Percentiles rank a stretch among this genome's conserved stretches.
These are phyloP conservation scores for Coemansia sp. DNA, from an alignment of 192 early-diverging fungal species.

Conservation along the genomic window DNA sequence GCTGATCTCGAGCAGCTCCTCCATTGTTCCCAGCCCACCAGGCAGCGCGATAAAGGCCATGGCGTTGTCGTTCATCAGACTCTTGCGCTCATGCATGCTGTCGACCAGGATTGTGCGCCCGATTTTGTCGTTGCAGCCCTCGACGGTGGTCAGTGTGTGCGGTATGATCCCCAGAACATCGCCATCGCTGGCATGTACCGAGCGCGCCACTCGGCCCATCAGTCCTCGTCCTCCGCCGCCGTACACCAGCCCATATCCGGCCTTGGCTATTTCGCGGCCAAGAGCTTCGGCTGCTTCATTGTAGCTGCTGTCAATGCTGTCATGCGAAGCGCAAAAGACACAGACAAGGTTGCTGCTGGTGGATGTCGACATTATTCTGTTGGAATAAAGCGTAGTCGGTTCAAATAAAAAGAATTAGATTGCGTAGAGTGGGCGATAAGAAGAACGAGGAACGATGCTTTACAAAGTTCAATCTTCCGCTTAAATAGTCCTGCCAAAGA, in stretches of 20 bases:
- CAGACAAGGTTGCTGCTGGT: constrained; percentile 29
- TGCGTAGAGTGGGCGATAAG: too few relatives aligned
- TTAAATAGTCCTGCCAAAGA: too few relatives aligned
- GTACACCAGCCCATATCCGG: constrained; percentile 66
- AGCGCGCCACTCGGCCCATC: constrained; percentile 82
- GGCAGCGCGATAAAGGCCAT: constrained; percentile 82
- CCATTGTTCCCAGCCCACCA: constrained; percentile 85
- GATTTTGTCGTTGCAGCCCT: constrained; percentile 47
- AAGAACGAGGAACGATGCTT: too few relatives aligned
- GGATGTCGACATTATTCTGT: not conserved
- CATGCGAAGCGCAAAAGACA: constrained; percentile 50
- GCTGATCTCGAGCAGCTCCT: constrained; percentile 81
- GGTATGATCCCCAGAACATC: constrained; percentile 78
- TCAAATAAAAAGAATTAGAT: not conserved
- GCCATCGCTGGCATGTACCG: constrained; percentile 61
- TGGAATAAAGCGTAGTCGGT: not conserved
- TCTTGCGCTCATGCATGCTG: constrained; percentile 86
- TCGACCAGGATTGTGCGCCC: constrained; percentile 63
- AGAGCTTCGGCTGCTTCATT: constrained; percentile 47
- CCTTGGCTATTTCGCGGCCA: constrained; percentile 57
- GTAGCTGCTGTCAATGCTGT: constrained; percentile 21
- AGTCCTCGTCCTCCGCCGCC: constrained; percentile 68
- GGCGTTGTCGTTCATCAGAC: constrained; percentile 64
- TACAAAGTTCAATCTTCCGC: too few relatives aligned
- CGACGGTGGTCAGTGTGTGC: constrained; percentile 56